These are phyloP conservation scores for Aspergillus fumigatus DNA, from an alignment of 2,329 filamentous ascomycete species.

Conservation along the genomic window DNA sequence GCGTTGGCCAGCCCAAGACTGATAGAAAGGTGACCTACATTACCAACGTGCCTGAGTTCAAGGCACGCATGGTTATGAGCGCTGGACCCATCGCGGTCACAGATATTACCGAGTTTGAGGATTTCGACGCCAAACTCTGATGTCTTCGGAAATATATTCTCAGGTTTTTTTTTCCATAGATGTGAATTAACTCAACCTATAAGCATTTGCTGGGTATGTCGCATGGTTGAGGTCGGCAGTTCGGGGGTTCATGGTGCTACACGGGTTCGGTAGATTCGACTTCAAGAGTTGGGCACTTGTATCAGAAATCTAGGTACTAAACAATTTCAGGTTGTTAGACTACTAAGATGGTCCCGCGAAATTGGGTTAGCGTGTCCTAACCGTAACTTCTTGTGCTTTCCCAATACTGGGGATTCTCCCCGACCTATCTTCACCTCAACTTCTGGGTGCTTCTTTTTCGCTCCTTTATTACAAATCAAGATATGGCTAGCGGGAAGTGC, in stretches of 20 bases:
- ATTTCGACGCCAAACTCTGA: constrained; percentile 76
- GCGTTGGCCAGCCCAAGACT: constrained; percentile 24
- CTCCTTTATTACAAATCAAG: no score
- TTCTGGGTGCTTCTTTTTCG: no score
- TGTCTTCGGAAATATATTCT: background rate
- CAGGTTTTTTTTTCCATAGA: background rate
- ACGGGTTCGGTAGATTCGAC: background rate
- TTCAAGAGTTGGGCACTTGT: background rate
- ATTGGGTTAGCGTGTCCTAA: no score
- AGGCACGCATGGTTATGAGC: constrained; percentile 68
- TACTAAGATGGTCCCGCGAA: background rate
- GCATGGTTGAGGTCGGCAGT: background rate
- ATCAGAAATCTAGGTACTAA: background rate
- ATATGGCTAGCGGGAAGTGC: no score
- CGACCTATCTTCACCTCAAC: no score
- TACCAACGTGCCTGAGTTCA: constrained; percentile 74
- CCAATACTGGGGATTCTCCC: background rate
- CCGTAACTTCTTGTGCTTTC: background rate
- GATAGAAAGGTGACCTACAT: constrained; percentile 56
- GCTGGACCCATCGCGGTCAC: constrained; percentile 67
- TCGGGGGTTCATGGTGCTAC: background rate
- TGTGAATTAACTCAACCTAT: background rate
- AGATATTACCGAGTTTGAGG: constrained; percentile 80
- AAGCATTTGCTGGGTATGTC: background rate
- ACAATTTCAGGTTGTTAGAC: background rate